Conservation (phyloP, 495 filamentous ascomycete genomes). For the Penicillium diatomitis region DNA sequence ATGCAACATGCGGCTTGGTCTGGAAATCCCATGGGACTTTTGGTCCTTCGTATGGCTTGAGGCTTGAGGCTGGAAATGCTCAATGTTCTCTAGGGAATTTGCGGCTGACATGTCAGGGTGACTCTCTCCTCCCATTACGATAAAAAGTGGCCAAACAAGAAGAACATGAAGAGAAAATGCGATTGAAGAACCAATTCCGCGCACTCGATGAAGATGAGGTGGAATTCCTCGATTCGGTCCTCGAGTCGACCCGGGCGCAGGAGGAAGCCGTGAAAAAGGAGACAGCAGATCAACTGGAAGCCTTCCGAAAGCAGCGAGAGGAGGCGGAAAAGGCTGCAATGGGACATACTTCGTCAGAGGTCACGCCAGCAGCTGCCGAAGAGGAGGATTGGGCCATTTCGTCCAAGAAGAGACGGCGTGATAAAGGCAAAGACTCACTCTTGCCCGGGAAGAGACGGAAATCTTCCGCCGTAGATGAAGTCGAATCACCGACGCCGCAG, state of each 20-base stretch:
- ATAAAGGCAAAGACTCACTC: constrained; percentile 42
- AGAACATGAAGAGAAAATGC: constrained; percentile 83
- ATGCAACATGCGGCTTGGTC: no score
- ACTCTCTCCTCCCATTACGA: constrained; percentile 5
- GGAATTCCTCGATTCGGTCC: constrained; percentile 77
- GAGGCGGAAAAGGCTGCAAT: constrained; percentile 48
- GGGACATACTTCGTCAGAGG: constrained; percentile 27
- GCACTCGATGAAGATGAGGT: constrained; percentile 89
- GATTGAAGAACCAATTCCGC: constrained; percentile 88
- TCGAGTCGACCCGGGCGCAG: constrained; percentile 57
- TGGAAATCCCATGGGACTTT: no score
- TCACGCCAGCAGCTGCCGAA: constrained; percentile 23
- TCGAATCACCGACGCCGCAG: neutral
- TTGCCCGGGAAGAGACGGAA: constrained; percentile 53
- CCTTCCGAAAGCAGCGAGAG: constrained; percentile 61
- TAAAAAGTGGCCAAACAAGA: constrained; percentile 82
- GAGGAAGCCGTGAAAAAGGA: constrained; percentile 68
- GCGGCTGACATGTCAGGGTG: constrained; percentile 48
- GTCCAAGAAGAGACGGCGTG: constrained; percentile 51
- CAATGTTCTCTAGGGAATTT: neutral
- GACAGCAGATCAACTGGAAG: constrained; percentile 60
- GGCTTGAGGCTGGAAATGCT: no score
- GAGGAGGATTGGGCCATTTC: constrained; percentile 48
- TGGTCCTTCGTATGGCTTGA: no score
- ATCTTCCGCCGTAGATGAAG: constrained; percentile 19